A percentile compares a stretch with the other conserved stretches of the same genome.
Evolutionary conservation across 1,284 basidiomycete genomes (phyloP).

Genomic region (Malassezia vespertilionis): DNA sequence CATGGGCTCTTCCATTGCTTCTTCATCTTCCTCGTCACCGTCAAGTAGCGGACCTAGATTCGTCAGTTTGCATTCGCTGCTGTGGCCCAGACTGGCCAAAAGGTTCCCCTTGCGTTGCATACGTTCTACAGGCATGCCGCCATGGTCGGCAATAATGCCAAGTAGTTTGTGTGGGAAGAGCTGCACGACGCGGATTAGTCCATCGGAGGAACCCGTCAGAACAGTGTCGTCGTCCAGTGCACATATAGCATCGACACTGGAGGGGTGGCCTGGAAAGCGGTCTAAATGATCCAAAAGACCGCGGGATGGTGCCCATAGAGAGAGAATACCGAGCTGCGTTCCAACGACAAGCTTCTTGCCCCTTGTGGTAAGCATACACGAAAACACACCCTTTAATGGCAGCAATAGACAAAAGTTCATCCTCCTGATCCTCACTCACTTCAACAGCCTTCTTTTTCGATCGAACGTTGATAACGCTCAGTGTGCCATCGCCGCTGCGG

Average conservation of each 20-base stretch:
- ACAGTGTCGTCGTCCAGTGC: constrained; percentile 59
- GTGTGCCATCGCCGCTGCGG: constrained; percentile 72
- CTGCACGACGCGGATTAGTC: constrained; percentile 76
- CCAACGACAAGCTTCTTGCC: constrained; percentile 73
- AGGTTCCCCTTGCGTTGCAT: constrained; percentile 63
- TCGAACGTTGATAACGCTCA: constrained; percentile 67
- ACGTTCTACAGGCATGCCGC: constrained; percentile 71
- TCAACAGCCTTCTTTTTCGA: constrained; percentile 56
- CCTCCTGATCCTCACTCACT: constrained; percentile 82
- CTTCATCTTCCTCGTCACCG: constrained; percentile 23
- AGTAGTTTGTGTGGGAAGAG: constrained; percentile 78
- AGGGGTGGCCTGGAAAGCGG: constrained; percentile 69
- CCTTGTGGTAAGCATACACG: constrained; percentile 48
- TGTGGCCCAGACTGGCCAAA: constrained; percentile 87
- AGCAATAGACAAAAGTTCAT: constrained; percentile 75
- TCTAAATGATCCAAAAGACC: constrained; percentile 90
- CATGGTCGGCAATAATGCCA: constrained; percentile 80
- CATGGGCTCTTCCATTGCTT: constrained; percentile 15
- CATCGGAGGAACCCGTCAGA: constrained; percentile 85
- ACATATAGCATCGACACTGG: constrained; percentile 58
- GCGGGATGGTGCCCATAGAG: constrained; percentile 71
- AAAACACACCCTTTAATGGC: constrained; percentile 62
- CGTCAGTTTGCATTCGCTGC: constrained; percentile 72
- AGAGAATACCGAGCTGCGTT: constrained; percentile 79
- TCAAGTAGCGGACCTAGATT: constrained; percentile 60